Conservation (phyloP, 495 filamentous ascomycete species). For the Penicillium canariense region DNA sequence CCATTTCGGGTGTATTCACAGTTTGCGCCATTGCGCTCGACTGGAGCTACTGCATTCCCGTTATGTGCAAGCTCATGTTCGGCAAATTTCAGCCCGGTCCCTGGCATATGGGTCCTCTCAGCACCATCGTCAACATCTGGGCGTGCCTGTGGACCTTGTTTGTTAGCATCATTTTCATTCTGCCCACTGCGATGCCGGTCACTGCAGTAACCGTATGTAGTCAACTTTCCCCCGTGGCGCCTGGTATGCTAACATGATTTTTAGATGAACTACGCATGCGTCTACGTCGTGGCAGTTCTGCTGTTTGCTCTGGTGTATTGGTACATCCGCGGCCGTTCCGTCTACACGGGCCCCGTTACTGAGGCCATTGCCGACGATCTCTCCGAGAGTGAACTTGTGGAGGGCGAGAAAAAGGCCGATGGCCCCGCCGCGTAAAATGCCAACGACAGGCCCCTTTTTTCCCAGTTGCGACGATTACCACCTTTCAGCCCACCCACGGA, state of each 20-base stretch:
- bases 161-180: conserved; percentile 59
- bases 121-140: conserved; percentile 47
- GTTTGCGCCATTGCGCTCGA: conserved; percentile 63
- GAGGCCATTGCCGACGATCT: conserved; percentile 20
- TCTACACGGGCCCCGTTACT: conserved; percentile 20
- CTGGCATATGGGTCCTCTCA: conserved; percentile 55
- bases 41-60: conserved; percentile 60
- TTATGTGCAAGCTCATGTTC: conserved; percentile 58
- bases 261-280: conserved; percentile 45
- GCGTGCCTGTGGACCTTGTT: conserved; percentile 60
- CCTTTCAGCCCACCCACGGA: background rate
- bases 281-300: conserved; percentile 11
- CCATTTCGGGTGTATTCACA: conserved; percentile 63
- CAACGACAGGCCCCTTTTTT: conserved; percentile 10
- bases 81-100: conserved; percentile 57
- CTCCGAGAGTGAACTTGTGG: conserved; percentile 10
- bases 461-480: background rate
- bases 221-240: background rate
- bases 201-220: conserved; percentile 38
- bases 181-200: conserved; percentile 56
- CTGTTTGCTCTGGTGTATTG: conserved; percentile 15
- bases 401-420: conserved; percentile 8
- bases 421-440: conserved; percentile 13
- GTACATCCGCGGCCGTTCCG: conserved; percentile 18
- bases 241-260: background rate